Base-by-base conservation (phyloP, 2,329 filamentous ascomycete species). In the Juglanconis juglandina region DNA sequence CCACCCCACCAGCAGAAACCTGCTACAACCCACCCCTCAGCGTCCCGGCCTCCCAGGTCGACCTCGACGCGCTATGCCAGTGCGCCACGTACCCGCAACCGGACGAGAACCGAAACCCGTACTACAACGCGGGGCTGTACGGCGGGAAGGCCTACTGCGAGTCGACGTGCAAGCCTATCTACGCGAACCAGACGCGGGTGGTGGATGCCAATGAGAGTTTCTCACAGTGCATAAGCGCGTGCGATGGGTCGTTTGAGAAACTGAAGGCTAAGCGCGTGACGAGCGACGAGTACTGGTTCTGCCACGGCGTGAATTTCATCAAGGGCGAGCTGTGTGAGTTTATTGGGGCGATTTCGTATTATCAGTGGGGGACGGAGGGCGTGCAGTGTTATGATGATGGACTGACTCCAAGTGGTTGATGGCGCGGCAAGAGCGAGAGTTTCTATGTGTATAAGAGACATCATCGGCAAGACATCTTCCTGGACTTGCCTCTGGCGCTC, bases 301-400 rank as follows among this genome's bases (percentile, higher is more conserved):
- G 56, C 11, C 56, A 58, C 9, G 56, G 56, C 2, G 56, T 58
- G 1, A 58, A 58, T 9, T 58, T 58, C n/a, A 52, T 52, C 37
- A 32, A 58, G 56, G 55, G 55, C 7, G 47, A 51, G 5, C 32
- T 52, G 4, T 52, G 56, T 52, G 7, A 58, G 39, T 52, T 58
- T 5, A 37, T 58, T 44, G 56, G 56, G 17, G 39, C 41, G 9
- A 52, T 58, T 8, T 9, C 9, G 11, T 52, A 58, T 46, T 2
- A 5, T 7, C 4, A 10, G 34, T 52, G n/a, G 5, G 56, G 39
- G 2, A 10, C 11, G 10, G 30, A 47, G 14, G n/a, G 35, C 3
- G 56, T 49, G 5, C 39, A 51, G 48, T 52, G 55, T 44, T 57
- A 49, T 35, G 55, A 57, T 24, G 50, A 51, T 32, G 56, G 56